A percentile compares a stretch with the other conserved stretches of the same genome.
Evolutionary conservation across 352 stramenopile species (phyloP).

Genomic region (Thraustochytrium sp.): DNA sequence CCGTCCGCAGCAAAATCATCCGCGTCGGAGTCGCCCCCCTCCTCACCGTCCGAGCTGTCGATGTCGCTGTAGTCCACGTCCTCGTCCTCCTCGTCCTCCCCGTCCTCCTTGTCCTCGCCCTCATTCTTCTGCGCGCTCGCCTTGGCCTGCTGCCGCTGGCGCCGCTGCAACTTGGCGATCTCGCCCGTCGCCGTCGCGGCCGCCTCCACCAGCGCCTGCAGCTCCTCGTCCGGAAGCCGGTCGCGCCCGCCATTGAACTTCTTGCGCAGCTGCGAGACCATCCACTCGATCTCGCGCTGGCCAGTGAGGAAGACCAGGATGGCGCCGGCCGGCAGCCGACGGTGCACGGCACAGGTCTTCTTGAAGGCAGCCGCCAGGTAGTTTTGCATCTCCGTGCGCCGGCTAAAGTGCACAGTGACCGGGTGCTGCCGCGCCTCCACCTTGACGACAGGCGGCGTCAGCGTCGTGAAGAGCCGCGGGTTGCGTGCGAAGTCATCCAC

Average conservation of each 20-base stretch:
- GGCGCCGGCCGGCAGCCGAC: constrained; percentile 86
- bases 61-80: constrained; percentile 56
- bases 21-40: constrained; percentile 22
- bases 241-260: constrained; percentile 45
- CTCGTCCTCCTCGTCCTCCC: constrained; percentile 57
- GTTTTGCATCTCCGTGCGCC: constrained; percentile 91
- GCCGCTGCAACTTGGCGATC: too few relatives aligned
- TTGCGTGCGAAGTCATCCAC: constrained; percentile 95
- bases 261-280: constrained; percentile 40
- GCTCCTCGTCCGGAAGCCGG: background rate
- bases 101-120: constrained; percentile 67
- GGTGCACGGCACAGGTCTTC: constrained; percentile 93
- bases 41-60: background rate
- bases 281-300: constrained; percentile 84
- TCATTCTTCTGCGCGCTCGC: constrained; percentile 61
- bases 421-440: constrained; percentile 89
- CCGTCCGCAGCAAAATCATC: constrained; percentile 30
- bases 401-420: constrained; percentile 96
- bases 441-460: constrained; percentile 79
- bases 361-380: constrained; percentile 91
- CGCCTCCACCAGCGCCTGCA: too few relatives aligned
- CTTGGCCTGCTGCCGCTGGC: constrained; percentile 61
- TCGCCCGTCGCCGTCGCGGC: too few relatives aligned
- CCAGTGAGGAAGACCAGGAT: constrained; percentile 97
- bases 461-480: constrained; percentile 77